Base-by-base conservation (phyloP, 1,284 basidiomycete genomes). In the Puccinia coronata region DNA sequence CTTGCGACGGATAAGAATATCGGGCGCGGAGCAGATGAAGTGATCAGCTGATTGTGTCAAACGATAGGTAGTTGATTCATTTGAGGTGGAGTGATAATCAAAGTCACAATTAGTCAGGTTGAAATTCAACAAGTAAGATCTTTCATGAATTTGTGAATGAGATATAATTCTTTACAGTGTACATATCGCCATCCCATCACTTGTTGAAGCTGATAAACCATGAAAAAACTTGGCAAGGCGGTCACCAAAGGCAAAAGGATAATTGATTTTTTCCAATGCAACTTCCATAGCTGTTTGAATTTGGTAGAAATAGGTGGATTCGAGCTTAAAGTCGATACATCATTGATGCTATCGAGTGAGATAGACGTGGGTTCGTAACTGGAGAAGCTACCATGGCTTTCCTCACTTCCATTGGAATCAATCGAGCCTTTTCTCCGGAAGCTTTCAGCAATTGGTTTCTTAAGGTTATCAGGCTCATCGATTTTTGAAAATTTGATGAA, bases 151-250 rank as follows among this genome's bases (percentile, higher is more conserved):
- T 39, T 49, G 55, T 9, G 3, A n/a, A 57, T 41, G 18, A 41
- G 16, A 51, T 43, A 28, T 20, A 41, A 31, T 41, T 12, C 34
- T 36, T 65, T 28, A 77, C 74, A 59, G 28, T 77, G 74, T 25
- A 67, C 74, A 39, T 77, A 77, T 49, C 61, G 55, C 74, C 74
- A 77, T 49, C 61, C 61, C 39, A 61, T 57, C 1, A 47, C 18
- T 4, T 41, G 25, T 77, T 77, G 74, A 20, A 39, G 59, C 1
- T 49, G 8, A 28, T 47, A 43, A 51, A 77, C 74, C 43, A 63
- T 39, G 49, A 61, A n/a, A n/a, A 77, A 18, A 49, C 59, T 49
- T 36, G 74, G 74, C 6, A 77, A 61, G 12, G 74, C 57, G 18
- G 74, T 47, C 2, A 77, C 20, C 31, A 77, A 25, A 6, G 74